Evolutionary conservation across 345 rosid species (phyloP), one percentile per base, ranked within the genome.

Genomic region (Clarkia xantiana): DNA sequence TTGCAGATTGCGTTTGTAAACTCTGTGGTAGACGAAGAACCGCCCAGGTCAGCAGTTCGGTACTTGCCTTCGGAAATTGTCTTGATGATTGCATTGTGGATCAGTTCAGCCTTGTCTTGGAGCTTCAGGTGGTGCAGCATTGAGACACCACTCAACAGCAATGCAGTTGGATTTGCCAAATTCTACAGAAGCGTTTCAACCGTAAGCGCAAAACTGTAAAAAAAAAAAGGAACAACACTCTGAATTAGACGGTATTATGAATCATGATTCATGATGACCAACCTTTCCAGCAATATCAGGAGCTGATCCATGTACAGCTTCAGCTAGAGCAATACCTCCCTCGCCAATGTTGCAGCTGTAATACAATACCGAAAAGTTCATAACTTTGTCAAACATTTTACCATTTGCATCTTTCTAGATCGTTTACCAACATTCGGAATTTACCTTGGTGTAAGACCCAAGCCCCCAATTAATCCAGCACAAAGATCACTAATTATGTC

Each of bases 221-320:
- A 23, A 29, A 29, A 0, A 10, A 34, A 17, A 9, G 12, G 25
- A 29, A 45, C 10, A 14, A 34, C 18, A 5, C 8, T 45, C n/a
- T n/a, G n/a, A n/a, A n/a, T n/a, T n/a, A n/a, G n/a, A n/a, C n/a
- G n/a, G n/a, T n/a, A n/a, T n/a, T n/a, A n/a, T 45, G 38, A 10
- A 23, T 18, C 45, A 3, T 18, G 44, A n/a, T n/a, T 17, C 15
- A 51, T 58, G n/a, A n/a, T n/a, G 62, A 66, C 81, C 49, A 68
- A 93, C 95, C 81, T 84, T 93, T 58, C 99, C 99, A 39, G 99
- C 95, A 52, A 93, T 93, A 72, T 93, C 97, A 66, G 99, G 99
- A 29, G 99, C 99, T 51, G 99, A 93, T 52, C 99, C 99, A 58
- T 93, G 99, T 10, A 93, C 99, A 56, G 99, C 99, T 78, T 93